Evolutionary conservation across 805 yeast genomes (phyloP).

Genomic region (Zygotorulaspora chibaensis): DNA sequence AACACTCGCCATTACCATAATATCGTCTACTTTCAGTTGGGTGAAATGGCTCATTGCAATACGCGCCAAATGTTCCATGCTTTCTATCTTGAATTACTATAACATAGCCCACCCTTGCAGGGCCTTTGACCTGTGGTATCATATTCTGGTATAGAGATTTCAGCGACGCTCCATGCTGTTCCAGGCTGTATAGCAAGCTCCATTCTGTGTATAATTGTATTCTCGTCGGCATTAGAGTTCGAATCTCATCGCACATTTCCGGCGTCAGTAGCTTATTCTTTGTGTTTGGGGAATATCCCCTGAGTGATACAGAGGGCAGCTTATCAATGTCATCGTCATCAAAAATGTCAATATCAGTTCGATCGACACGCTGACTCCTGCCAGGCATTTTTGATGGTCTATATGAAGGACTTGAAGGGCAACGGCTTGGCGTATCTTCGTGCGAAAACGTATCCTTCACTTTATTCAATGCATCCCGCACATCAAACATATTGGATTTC

Average conservation of each 20-base stretch:
- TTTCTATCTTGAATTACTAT: conserved; percentile 63
- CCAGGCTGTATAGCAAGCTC: conserved; percentile 76
- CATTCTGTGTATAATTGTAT: conserved; percentile 74
- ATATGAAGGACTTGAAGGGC: conserved; percentile 9
- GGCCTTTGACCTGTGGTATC: conserved; percentile 42
- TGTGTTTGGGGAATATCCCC: conserved; percentile 59
- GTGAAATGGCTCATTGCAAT: conserved; percentile 64
- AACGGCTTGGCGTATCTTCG: conserved; percentile 2
- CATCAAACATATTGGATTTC: conserved; percentile 11
- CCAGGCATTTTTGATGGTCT: conserved; percentile 1
- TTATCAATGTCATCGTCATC: conserved; percentile 33
- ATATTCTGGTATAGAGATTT: conserved; percentile 65
- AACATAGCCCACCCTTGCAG: conserved; percentile 62
- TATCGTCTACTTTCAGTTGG: conserved; percentile 70
- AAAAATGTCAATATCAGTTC: not conserved
- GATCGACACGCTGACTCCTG: conserved; percentile 1
- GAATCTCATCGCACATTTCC: conserved; percentile 69
- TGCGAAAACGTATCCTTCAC: conserved; percentile 14
- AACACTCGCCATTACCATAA: conserved; percentile 94
- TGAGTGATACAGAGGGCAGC: conserved; percentile 50
- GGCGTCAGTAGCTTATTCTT: conserved; percentile 51
- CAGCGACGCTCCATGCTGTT: conserved; percentile 87
- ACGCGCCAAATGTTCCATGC: conserved; percentile 72
- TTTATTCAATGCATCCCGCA: conserved; percentile 18
- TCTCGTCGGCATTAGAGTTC: conserved; percentile 71